Percentiles rank a stretch among this genome's conserved stretches.
These are phyloP conservation scores for Avicennia marina DNA, from an alignment of 257 asterid genomes.

Conservation along the genomic window DNA sequence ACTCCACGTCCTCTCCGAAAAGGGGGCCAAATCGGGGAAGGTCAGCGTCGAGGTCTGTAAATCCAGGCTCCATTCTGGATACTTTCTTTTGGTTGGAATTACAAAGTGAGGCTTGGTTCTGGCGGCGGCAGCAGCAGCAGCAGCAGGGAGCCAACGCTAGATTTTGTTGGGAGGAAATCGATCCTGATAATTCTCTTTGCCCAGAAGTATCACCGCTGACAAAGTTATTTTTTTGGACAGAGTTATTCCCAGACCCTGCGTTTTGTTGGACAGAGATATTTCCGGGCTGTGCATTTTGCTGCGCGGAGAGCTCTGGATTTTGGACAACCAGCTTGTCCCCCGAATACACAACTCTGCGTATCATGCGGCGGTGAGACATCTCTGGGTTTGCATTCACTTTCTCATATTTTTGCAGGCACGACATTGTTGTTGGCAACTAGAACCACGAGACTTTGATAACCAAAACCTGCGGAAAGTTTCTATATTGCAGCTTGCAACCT, in stretches of 20 bases:
- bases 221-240: too few species aligned
- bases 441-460: not conserved
- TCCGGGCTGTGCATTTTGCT: too few species aligned
- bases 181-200: not conserved
- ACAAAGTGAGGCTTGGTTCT: not conserved
- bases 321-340: not conserved
- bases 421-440: not conserved
- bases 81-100: not conserved
- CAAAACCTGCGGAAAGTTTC: too few species aligned
- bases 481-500: not conserved
- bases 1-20: not conserved
- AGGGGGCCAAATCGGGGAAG: slow-evolving; percentile 3
- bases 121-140: not conserved
- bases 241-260: too few species aligned
- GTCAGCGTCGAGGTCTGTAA: not conserved
- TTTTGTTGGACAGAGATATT: not conserved
- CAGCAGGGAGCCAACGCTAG: not conserved
- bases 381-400: not conserved
- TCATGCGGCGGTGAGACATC: not conserved
- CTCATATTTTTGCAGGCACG: not conserved
- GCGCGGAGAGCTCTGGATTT: not conserved
- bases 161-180: not conserved
- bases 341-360: not conserved
- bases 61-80: not conserved
- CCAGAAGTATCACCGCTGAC: not conserved